phyloP scores from a whole-genome alignment of 306 rosid genomes.

The Abrus precatorius region DNA sequence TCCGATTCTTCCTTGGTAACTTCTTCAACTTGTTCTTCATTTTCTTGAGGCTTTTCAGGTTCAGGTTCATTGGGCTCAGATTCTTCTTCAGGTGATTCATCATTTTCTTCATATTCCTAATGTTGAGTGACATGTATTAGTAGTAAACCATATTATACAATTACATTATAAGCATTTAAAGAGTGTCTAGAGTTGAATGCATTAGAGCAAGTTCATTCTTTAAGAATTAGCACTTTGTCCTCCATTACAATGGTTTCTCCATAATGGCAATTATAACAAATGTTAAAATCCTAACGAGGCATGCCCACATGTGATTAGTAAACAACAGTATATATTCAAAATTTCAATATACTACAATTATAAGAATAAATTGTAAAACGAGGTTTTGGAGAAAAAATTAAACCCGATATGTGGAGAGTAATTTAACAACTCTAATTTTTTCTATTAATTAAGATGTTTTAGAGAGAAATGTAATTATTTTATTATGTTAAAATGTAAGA shows the following conservation, averaged over 20 bases:
- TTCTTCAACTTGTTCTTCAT: constrained; percentile 60
- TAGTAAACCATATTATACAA: not conserved
- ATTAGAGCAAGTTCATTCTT: not conserved
- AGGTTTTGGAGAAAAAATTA: not conserved
- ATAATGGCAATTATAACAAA: not conserved
- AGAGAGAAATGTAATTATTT: not conserved
- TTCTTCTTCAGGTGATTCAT: constrained; percentile 60
- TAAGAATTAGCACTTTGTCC: not conserved
- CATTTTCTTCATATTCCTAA: constrained; percentile 72
- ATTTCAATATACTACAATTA: not conserved
- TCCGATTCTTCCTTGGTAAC: constrained; percentile 51
- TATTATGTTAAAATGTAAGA: not conserved
- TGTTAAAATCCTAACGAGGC: not conserved
- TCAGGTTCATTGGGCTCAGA: constrained; percentile 59
- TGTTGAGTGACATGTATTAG: constrained; percentile 35
- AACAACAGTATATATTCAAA: not conserved
- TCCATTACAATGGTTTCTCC: not conserved
- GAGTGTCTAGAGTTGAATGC: not conserved
- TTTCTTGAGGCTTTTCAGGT: constrained; percentile 59
- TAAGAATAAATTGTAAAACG: not conserved
- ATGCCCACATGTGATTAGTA: not conserved
- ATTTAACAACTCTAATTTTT: not conserved
- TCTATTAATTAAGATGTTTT: not conserved
- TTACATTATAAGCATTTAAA: not conserved
- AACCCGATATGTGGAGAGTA: not conserved